Conservation (phyloP, 345 rosid species). For the Noccaea caerulescens region DNA sequence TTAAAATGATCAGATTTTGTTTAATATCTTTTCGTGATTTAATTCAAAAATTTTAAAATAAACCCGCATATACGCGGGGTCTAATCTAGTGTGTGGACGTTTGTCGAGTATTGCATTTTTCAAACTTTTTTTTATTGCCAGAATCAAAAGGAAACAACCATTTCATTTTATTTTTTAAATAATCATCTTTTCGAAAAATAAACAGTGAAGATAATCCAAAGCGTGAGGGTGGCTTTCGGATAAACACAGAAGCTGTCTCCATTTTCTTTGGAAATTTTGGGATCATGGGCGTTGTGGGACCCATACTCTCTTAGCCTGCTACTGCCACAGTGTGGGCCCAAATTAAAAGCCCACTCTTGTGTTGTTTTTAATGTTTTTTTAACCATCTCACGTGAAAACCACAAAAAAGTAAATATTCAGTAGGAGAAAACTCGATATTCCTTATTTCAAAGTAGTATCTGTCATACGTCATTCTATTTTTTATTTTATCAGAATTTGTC, state of each 20-base stretch:
- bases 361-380: not conserved
- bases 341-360: conserved; percentile 40
- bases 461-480: not conserved
- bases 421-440: conserved; percentile 2
- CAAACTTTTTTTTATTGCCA: not conserved
- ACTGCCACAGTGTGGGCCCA: conserved; percentile 43
- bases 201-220: conserved; percentile 33
- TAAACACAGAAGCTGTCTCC: conserved; percentile 46
- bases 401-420: not conserved
- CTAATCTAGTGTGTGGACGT: conserved; percentile 12
- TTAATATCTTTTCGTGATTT: too few relatives aligned
- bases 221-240: conserved; percentile 46
- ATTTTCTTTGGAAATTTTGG: conserved; percentile 47
- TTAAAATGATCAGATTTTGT: too few relatives aligned
- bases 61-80: too few relatives aligned
- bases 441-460: not conserved
- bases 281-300: conserved; percentile 46
- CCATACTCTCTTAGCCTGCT: conserved; percentile 36
- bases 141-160: not conserved
- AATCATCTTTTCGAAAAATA: not conserved
- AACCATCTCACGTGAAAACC: conserved; percentile 32
- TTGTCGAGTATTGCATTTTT: conserved; percentile 27
- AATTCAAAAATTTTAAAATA: too few relatives aligned
- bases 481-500: conserved; percentile 13
- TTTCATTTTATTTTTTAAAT: conserved; percentile 8